phyloP scores from a whole-genome alignment of 2,329 filamentous ascomycete genomes.

The Ceratocystis colombiana region DNA sequence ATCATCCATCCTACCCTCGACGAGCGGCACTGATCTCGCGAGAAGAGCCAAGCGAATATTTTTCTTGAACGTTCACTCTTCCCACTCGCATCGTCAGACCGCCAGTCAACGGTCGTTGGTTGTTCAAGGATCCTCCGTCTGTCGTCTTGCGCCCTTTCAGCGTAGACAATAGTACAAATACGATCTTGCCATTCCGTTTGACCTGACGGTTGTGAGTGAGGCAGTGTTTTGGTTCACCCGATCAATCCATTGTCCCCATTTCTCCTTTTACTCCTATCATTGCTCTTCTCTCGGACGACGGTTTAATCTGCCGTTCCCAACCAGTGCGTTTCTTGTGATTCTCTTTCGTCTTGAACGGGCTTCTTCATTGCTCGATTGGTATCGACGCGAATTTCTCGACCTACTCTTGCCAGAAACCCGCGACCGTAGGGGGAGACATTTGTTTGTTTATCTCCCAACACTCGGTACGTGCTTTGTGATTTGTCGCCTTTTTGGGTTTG shows the following conservation, averaged over 20 bases:
- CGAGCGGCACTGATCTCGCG: slow-evolving; percentile 26
- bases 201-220: slow-evolving; percentile 25
- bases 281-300: not conserved
- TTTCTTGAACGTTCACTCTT: slow-evolving; percentile 25
- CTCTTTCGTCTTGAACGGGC: slow-evolving; percentile 28
- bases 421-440: slow-evolving; percentile 77
- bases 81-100: slow-evolving; percentile 26
- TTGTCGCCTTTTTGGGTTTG: slow-evolving; percentile 23
- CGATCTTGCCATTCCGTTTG: slow-evolving; percentile 25
- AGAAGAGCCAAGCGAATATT: slow-evolving; percentile 25
- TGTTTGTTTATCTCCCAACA: slow-evolving; percentile 87
- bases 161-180: slow-evolving; percentile 26
- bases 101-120: slow-evolving; percentile 26
- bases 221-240: slow-evolving; percentile 13
- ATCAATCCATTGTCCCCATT: not conserved
- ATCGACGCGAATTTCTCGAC: not conserved
- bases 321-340: not conserved
- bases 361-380: slow-evolving; percentile 28
- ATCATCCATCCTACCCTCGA: slow-evolving; percentile 23
- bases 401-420: slow-evolving; percentile 7
- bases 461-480: slow-evolving; percentile 43
- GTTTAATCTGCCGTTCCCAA: too few species aligned
- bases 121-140: slow-evolving; percentile 25
- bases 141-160: slow-evolving; percentile 24
- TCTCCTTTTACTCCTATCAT: not conserved